Conservation (phyloP, 208 protist genomes). For the Blastocrithidia nonstop region DNA sequence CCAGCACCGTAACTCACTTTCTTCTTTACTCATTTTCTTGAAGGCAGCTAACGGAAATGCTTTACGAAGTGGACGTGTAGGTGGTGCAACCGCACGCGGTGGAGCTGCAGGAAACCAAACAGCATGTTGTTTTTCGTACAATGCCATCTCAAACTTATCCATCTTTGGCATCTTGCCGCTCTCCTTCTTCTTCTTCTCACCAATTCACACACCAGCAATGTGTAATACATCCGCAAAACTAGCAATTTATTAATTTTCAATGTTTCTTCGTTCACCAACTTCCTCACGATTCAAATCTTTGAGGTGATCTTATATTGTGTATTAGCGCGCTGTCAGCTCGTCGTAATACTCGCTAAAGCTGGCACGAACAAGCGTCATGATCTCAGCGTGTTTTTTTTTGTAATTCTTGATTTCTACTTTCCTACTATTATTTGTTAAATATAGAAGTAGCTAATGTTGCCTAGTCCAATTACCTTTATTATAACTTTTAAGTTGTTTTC, state of each 20-base stretch:
- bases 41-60: conserved; percentile 39
- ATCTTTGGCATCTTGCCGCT: conserved; percentile 10
- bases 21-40: conserved; percentile 24
- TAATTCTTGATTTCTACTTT: conserved; percentile 6
- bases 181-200: conserved; percentile 26
- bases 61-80: conserved; percentile 8
- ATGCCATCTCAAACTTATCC: conserved; percentile 9
- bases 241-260: conserved; percentile 19
- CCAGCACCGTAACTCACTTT: conserved; percentile 60
- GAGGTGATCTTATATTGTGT: conserved; percentile 21
- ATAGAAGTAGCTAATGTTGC: conserved; percentile 1
- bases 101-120: conserved; percentile 34
- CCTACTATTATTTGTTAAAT: conserved; percentile 3
- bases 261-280: conserved; percentile 20
- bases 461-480: background rate
- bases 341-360: conserved; percentile 56
- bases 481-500: too few relatives aligned
- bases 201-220: conserved; percentile 36
- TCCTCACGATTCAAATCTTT: conserved; percentile 37
- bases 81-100: conserved; percentile 11
- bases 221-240: conserved; percentile 41
- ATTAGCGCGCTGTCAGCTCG: conserved; percentile 19
- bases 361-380: conserved; percentile 33
- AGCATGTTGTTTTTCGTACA: conserved; percentile 21
- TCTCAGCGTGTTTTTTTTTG: too few relatives aligned